Percentiles rank a stretch among this genome's conserved stretches.
Conservation (phyloP, 768 basidiomycete genomes). For the Suillus hirtellus region DNA sequence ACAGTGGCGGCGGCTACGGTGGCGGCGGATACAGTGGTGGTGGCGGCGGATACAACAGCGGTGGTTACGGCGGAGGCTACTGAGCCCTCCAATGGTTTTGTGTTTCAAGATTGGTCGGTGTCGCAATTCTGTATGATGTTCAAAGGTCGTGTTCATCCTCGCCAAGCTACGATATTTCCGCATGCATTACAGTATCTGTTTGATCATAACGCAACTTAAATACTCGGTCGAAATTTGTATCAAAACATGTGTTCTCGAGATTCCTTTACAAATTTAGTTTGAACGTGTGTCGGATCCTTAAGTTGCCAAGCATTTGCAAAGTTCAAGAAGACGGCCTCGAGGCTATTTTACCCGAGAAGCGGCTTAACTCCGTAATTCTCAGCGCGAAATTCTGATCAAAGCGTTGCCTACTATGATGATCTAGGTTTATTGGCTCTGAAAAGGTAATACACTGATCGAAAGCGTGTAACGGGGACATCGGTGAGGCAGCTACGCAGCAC, state of each 20-base stretch:
- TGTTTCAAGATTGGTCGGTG: slow-evolving; percentile 1
- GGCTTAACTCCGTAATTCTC: background rate
- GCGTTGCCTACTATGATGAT: background rate
- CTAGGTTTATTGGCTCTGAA: slow-evolving; percentile 1
- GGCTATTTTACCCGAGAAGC: background rate
- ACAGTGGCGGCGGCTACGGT: slow-evolving; percentile 21
- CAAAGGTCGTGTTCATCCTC: slow-evolving; percentile 3
- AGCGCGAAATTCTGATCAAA: background rate
- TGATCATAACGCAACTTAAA: slow-evolving; percentile 7
- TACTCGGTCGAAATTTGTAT: slow-evolving; percentile 8
- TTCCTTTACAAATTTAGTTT: background rate
- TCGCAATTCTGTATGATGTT: slow-evolving; percentile 8
- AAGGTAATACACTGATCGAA: background rate
- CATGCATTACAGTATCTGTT: slow-evolving; percentile 9
- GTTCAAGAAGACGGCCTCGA: background rate
- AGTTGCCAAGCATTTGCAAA: background rate
- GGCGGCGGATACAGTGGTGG: slow-evolving; percentile 14
- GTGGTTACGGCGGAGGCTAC: slow-evolving; percentile 8
- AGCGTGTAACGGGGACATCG: background rate
- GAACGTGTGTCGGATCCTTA: background rate
- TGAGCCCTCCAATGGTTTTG: background rate
- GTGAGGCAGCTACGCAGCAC: background rate
- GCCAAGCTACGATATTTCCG: slow-evolving; percentile 6
- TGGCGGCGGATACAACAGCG: slow-evolving; percentile 17
- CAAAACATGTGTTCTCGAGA: slow-evolving; percentile 3